Evolutionary conservation across 352 stramenopile species (phyloP), one percentile per base, ranked within the genome.

Genomic region (Globisporangium mamillatum): DNA sequence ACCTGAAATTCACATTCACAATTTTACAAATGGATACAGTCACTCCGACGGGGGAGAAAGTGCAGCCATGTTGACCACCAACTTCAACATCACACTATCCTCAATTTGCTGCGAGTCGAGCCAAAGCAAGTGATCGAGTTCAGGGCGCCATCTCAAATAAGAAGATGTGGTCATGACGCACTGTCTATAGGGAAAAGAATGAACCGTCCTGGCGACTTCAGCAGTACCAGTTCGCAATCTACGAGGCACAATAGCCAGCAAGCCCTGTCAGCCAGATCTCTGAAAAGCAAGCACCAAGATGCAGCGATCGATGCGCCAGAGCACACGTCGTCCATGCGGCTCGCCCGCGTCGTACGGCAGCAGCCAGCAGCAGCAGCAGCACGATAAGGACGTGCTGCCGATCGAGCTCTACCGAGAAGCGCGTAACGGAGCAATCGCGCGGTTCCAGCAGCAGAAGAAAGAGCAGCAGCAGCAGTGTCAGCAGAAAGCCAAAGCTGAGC

Each of bases 331-430:
- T 18, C 54, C 54, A 25, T 60, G 18, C 54, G 27, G n/a, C 27
- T 25, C 36, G 1, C 36, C 36, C 10, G 36, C 24, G 20, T 2
- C 22, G 18, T 25, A 18, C n/a, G 12, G 41, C 10, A 60, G 54
- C 7, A 44, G 8, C 12, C 1, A 44, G 14, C 34, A 63, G 3
- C 34, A 63, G 3, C 38, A 52, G 36, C 22, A 29, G 12, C 54
- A 53, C 16, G 7, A 46, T 16, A 52, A 46, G 22, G 52, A 54
- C 54, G 53, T 18, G 3, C 24, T 61, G 22, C 53, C 63, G 52
- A 62, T 62, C 24, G 63, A 68, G 25, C 5, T 68, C 3, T 68
- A 68, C 9, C 34, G 34, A 24, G 38, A 68, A 22, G 63, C 63
- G 3, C 63, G 63, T 34, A 68, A 44, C 38, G 36, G 44, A 4